A percentile compares a stretch with the other conserved stretches of the same genome.
These are phyloP conservation scores for Stachybotrys chlorohalonatus DNA, from an alignment of 2,329 filamentous ascomycete species.

Conservation along the genomic window DNA sequence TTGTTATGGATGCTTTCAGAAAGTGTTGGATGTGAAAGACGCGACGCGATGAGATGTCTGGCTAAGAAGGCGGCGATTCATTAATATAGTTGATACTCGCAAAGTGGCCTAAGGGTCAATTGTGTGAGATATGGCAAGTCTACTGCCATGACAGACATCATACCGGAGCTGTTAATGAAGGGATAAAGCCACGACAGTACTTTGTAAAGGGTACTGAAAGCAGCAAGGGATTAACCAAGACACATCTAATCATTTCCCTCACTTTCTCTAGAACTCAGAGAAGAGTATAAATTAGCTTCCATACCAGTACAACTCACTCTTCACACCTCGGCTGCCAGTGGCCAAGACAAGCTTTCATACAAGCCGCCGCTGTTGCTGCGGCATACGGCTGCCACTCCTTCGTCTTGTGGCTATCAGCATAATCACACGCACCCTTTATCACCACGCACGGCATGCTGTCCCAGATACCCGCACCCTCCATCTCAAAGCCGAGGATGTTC, in stretches of 20 bases:
- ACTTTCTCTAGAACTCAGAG: too few species aligned
- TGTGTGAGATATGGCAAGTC: too few species aligned
- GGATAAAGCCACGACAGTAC: too few species aligned
- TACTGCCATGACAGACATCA: too few species aligned
- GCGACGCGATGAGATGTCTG: neutral
- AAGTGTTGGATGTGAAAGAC: neutral
- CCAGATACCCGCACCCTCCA: conserved; percentile 20
- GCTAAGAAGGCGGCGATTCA: neutral
- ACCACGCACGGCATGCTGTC: conserved; percentile 21
- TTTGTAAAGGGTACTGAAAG: too few species aligned
- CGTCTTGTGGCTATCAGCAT: conserved; percentile 28
- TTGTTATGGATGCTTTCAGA: neutral
- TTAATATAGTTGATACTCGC: too few species aligned
- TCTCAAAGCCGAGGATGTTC: conserved; percentile 20
- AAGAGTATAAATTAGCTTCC: too few species aligned
- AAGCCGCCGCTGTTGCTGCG: conserved; percentile 20
- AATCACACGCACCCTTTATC: conserved; percentile 27
- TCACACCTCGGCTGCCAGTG: conserved; percentile 1
- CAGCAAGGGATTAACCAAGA: too few species aligned
- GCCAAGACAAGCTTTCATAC: conserved; percentile 2
- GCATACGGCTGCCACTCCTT: conserved; percentile 26
- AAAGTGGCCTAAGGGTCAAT: too few species aligned
- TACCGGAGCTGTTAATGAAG: too few species aligned
- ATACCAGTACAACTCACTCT: too few species aligned
- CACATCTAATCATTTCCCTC: too few species aligned